phyloP scores from a whole-genome alignment of 179 eudicot species.

The Gypsophila paniculata region DNA sequence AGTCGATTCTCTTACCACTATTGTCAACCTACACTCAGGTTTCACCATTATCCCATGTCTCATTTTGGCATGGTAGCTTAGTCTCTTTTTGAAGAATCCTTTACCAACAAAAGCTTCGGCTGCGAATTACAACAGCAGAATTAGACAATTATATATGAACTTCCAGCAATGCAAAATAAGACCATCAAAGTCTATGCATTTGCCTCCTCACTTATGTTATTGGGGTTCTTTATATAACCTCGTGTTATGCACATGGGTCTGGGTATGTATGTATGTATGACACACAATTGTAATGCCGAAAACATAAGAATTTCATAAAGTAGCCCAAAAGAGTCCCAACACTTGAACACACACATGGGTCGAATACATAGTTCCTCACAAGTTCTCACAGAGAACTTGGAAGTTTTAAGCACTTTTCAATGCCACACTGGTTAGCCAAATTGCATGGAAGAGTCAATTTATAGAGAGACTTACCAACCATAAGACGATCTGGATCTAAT shows the following conservation, averaged over 20 bases:
- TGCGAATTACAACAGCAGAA: slow-evolving; percentile 24
- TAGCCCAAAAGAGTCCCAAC: no score
- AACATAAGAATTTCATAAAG: no score
- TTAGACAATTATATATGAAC: neutral
- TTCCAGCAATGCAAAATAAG: neutral
- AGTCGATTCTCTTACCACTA: slow-evolving; percentile 78
- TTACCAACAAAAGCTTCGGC: slow-evolving; percentile 94
- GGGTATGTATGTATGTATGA: neutral
- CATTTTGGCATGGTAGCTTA: slow-evolving; percentile 61
- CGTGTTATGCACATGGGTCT: no score
- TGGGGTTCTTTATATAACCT: neutral
- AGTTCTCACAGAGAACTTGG: neutral
- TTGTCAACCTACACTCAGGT: slow-evolving; percentile 85
- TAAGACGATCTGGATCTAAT: slow-evolving; percentile 71
- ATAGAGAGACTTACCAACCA: slow-evolving; percentile 58
- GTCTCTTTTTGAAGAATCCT: slow-evolving; percentile 56
- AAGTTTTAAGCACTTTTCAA: neutral
- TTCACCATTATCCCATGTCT: slow-evolving; percentile 54
- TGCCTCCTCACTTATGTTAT: neutral
- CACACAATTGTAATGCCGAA: neutral
- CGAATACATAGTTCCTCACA: neutral
- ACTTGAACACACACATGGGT: neutral
- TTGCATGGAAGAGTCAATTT: neutral
- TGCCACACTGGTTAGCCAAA: neutral
- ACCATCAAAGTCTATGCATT: neutral